phyloP scores from a whole-genome alignment of 2,329 filamentous ascomycete species.

The Pseudopithomyces maydicus region DNA sequence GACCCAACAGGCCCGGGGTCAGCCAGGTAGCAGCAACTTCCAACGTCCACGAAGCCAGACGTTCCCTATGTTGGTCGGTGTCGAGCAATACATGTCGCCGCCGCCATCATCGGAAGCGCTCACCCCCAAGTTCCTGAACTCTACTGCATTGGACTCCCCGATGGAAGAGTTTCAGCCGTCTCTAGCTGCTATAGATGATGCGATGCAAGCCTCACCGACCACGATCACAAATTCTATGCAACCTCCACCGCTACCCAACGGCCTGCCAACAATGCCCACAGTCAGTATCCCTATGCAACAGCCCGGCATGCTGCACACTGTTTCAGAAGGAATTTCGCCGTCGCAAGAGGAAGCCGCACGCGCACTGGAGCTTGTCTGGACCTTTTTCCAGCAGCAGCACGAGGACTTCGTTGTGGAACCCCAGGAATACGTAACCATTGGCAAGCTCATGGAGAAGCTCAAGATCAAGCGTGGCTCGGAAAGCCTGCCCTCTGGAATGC shows the following conservation, averaged over 20 bases:
- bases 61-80: conserved; percentile 71
- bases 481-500: conserved; percentile 37
- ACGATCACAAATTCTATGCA: conserved; percentile 51
- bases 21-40: conserved; percentile 59
- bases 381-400: conserved; percentile 76
- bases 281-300: conserved; percentile 24
- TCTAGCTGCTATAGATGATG: conserved; percentile 48
- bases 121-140: conserved; percentile 58
- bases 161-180: conserved; percentile 52
- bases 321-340: conserved; percentile 57
- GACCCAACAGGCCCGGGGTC: conserved; percentile 56
- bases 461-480: conserved; percentile 64
- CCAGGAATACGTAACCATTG: conserved; percentile 75
- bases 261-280: conserved; percentile 48
- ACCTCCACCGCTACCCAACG: conserved; percentile 43
- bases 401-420: conserved; percentile 74
- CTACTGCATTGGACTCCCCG: conserved; percentile 57
- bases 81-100: conserved; percentile 63
- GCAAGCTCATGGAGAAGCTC: conserved; percentile 85
- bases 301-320: conserved; percentile 15
- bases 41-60: conserved; percentile 86
- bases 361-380: conserved; percentile 80
- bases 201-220: conserved; percentile 43
- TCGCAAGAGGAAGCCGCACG: conserved; percentile 84
- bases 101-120: conserved; percentile 58